phyloP scores from a whole-genome alignment of 257 asterid species.

The Pogostemon cablin region DNA sequence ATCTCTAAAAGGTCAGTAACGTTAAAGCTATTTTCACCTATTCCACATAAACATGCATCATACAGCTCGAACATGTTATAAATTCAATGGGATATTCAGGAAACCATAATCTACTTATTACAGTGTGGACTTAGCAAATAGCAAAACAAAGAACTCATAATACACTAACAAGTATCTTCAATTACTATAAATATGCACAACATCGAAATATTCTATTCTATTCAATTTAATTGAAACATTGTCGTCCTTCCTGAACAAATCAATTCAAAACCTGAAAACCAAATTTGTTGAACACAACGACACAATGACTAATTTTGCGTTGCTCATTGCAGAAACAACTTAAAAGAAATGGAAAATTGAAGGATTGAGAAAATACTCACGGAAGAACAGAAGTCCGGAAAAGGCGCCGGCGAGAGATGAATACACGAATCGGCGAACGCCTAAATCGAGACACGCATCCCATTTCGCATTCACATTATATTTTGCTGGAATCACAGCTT shows the following conservation, averaged over 20 bases:
- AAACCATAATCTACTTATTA: background rate
- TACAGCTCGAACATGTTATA: too few species aligned
- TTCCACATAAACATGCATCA: background rate
- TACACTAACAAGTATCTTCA: background rate
- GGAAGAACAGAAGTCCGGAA: constrained; percentile 72
- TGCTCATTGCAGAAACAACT: background rate
- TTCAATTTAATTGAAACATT: background rate
- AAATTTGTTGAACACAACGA: background rate
- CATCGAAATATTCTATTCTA: constrained; percentile 22
- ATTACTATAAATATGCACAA: background rate
- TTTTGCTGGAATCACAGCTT: constrained; percentile 47
- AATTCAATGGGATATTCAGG: background rate
- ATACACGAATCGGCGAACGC: constrained; percentile 66
- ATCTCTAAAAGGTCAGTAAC: background rate
- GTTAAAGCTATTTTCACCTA: constrained; percentile 1
- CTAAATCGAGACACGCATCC: constrained; percentile 80
- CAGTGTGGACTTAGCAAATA: too few species aligned
- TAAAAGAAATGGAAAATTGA: background rate
- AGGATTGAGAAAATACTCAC: constrained; percentile 39
- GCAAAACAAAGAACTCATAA: too few species aligned
- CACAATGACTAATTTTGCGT: background rate
- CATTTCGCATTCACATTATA: constrained; percentile 73
- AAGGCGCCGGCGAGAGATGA: constrained; percentile 67
- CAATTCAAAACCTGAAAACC: constrained; percentile 3
- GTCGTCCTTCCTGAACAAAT: background rate